These are phyloP conservation scores for Knufia petricola DNA, from an alignment of 2,329 filamentous ascomycete genomes.

Conservation along the genomic window DNA sequence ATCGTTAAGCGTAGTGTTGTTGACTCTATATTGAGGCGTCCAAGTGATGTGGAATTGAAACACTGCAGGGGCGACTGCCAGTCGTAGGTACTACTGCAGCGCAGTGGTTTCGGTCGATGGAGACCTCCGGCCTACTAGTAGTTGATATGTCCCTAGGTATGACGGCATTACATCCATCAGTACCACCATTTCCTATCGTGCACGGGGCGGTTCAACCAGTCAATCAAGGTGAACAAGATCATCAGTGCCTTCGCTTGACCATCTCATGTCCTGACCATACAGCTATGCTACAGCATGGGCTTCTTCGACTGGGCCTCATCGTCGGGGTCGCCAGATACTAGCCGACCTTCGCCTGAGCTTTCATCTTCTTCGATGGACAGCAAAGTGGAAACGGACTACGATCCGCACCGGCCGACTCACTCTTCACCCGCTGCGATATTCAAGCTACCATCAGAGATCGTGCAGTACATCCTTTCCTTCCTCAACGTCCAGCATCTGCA, in stretches of 20 bases:
- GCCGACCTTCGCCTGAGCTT: background rate
- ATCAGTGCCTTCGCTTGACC: background rate
- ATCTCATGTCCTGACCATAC: background rate
- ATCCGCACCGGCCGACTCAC: background rate
- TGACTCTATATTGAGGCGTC: no score
- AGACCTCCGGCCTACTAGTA: no score
- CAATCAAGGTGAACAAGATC: no score
- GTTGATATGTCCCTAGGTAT: background rate
- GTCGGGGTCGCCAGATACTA: background rate
- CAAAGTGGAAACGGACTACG: background rate
- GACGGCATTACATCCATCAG: background rate
- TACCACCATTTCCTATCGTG: background rate
- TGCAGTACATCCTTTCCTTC: conserved; percentile 60
- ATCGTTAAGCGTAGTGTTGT: no score
- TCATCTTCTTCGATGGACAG: background rate
- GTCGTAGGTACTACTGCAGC: no score
- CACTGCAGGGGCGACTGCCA: no score
- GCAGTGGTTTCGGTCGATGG: no score
- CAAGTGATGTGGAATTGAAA: no score
- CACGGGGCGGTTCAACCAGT: no score
- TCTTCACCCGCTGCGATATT: conserved; percentile 9
- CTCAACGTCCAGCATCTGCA: conserved; percentile 57
- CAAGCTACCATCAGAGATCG: conserved; percentile 61
- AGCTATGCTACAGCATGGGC: background rate
- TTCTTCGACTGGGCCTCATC: background rate